These are phyloP conservation scores for Leccinum fallax DNA, from an alignment of 1,284 basidiomycete species.

Conservation along the genomic window DNA sequence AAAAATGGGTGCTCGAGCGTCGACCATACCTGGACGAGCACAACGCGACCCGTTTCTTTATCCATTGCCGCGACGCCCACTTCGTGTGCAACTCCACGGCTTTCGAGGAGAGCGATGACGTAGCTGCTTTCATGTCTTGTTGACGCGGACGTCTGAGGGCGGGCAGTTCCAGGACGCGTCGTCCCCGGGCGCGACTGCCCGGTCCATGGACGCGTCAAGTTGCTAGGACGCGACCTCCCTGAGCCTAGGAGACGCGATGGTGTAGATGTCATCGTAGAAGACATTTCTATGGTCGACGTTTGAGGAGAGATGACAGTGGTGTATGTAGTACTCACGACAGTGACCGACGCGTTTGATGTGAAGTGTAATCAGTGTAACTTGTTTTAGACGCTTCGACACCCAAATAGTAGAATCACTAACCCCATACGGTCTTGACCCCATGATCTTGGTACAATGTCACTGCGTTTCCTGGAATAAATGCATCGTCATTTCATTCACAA, in stretches of 20 bases:
- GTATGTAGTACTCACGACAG: background rate
- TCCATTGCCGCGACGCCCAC: slow-evolving; percentile 87
- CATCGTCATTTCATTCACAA: slow-evolving; percentile 5
- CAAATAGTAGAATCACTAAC: background rate
- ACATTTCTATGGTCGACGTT: background rate
- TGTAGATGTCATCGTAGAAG: slow-evolving; percentile 15
- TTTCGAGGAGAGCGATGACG: slow-evolving; percentile 71
- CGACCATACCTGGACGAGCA: slow-evolving; percentile 63
- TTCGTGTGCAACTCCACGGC: slow-evolving; percentile 75
- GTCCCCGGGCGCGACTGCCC: slow-evolving; percentile 51
- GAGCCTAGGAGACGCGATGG: slow-evolving; percentile 18
- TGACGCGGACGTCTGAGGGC: slow-evolving; percentile 65
- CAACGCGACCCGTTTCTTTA: slow-evolving; percentile 74
- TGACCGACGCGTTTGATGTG: background rate
- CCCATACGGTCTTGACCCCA: background rate
- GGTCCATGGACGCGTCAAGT: slow-evolving; percentile 40
- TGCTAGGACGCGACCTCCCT: slow-evolving; percentile 17
- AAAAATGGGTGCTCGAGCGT: background rate
- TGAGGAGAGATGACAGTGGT: background rate
- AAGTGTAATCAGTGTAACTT: background rate
- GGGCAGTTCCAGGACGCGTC: slow-evolving; percentile 59
- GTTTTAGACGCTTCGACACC: background rate
- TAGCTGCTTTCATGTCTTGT: slow-evolving; percentile 58
- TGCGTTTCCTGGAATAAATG: background rate
- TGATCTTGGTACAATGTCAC: background rate